Percentiles rank a stretch among this genome's conserved stretches.
phyloP scores from a whole-genome alignment of 2,329 filamentous ascomycete genomes.

The Cryphonectria japonica region DNA sequence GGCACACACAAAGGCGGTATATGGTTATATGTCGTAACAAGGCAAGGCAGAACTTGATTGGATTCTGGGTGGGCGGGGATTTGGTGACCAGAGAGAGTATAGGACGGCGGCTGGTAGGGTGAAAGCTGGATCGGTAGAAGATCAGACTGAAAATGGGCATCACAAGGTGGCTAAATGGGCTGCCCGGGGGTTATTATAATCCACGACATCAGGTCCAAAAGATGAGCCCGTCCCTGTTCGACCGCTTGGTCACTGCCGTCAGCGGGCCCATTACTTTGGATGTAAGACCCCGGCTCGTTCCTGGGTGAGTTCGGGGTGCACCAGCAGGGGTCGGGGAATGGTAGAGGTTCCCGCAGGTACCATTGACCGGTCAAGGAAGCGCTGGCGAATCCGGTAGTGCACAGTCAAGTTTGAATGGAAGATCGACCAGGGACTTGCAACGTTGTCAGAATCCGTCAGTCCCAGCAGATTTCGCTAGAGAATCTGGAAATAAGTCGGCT shows the following conservation, averaged over 20 bases:
- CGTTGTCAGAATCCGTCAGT: background rate
- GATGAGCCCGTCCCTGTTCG: conserved; percentile 26
- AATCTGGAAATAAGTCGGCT: background rate
- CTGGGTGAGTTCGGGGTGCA: conserved; percentile 24
- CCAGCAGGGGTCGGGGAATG: conserved; percentile 23
- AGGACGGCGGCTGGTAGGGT: background rate
- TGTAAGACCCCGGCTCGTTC: conserved; percentile 22
- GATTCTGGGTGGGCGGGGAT: background rate
- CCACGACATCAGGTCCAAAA: conserved; percentile 26
- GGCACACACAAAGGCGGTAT: background rate
- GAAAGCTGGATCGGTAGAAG: background rate
- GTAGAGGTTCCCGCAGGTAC: conserved; percentile 24
- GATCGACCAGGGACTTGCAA: background rate
- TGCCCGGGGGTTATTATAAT: conserved; percentile 24
- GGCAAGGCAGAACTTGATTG: background rate
- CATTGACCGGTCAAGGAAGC: background rate
- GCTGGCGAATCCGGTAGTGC: conserved; percentile 5
- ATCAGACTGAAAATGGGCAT: background rate
- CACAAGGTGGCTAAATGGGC: conserved; percentile 12
- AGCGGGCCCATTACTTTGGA: conserved; percentile 18
- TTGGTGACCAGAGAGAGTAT: background rate
- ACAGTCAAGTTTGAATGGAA: background rate
- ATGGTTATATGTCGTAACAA: background rate
- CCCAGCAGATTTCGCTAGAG: background rate
- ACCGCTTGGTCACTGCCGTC: conserved; percentile 25